A percentile compares a stretch with the other conserved stretches of the same genome.
Evolutionary conservation across 306 rosid species (phyloP).

Genomic region (Acacia crassicarpa): DNA sequence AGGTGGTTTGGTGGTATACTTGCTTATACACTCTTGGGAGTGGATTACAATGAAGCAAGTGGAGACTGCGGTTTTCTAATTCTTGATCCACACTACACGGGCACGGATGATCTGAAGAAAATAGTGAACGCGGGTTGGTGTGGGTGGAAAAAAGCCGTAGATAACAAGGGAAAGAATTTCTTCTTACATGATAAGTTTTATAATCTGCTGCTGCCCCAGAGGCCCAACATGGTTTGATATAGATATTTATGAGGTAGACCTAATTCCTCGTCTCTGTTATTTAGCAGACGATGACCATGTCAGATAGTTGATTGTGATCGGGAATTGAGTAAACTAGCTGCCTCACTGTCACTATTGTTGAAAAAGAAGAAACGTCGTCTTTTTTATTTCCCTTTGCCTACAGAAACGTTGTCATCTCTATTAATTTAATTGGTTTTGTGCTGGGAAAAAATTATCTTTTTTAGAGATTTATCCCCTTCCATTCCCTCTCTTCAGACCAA

Average conservation of each 20-base stretch:
- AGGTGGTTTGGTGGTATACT: slow-evolving; percentile 99
- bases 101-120: slow-evolving; percentile 78
- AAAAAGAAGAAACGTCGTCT: no score
- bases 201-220: slow-evolving; percentile 88
- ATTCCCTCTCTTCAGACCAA: no score
- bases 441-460: no score
- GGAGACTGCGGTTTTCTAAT: slow-evolving; percentile 95
- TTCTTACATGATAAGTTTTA: slow-evolving; percentile 92
- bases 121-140: slow-evolving; percentile 88
- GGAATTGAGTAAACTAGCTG: background rate
- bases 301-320: background rate
- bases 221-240: slow-evolving; percentile 93
- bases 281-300: background rate
- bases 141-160: slow-evolving; percentile 96
- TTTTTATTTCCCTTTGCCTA: no score
- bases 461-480: no score
- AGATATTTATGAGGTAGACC: background rate
- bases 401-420: no score
- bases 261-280: background rate
- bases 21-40: slow-evolving; percentile 94
- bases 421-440: no score
- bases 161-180: slow-evolving; percentile 81
- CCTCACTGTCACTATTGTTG: background rate
- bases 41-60: slow-evolving; percentile 82
- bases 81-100: slow-evolving; percentile 97